Percentiles rank a stretch among this genome's conserved stretches.
Conservation (phyloP, 1,284 basidiomycete genomes). For the Apiotrichum sp. region DNA sequence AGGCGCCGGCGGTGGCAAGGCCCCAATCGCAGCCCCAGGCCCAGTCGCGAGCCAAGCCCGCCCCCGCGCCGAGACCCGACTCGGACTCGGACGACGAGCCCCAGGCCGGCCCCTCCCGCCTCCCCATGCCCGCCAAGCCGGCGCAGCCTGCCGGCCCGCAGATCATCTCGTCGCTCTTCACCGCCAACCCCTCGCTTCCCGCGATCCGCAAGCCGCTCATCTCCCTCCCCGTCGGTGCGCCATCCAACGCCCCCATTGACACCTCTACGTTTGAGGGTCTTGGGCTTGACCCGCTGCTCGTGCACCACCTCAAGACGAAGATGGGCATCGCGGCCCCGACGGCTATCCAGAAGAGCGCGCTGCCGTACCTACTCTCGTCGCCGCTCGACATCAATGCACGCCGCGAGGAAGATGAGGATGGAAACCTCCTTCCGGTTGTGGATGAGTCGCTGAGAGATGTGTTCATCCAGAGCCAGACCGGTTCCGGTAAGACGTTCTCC, state of each 20-base stretch:
- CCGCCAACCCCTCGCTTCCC: conserved; percentile 50
- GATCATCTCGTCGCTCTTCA: conserved; percentile 86
- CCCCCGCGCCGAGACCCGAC: conserved; percentile 1
- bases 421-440: neutral
- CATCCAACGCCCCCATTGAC: conserved; percentile 80
- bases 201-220: conserved; percentile 1
- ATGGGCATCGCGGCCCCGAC: conserved; percentile 83
- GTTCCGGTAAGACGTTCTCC: conserved; percentile 93
- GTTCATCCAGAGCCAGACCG: conserved; percentile 95
- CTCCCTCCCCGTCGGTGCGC: conserved; percentile 46
- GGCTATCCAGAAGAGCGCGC: conserved; percentile 75
- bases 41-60: conserved; percentile 4
- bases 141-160: conserved; percentile 49
- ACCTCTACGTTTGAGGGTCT: conserved; percentile 67
- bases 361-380: conserved; percentile 62
- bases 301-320: conserved; percentile 70
- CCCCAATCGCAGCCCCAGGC: conserved; percentile 48
- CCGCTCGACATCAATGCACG: conserved; percentile 38
- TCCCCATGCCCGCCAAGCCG: conserved; percentile 1
- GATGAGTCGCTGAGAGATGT: conserved; percentile 57
- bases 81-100: conserved; percentile 34
- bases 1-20: neutral
- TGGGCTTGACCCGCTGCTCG: conserved; percentile 74
- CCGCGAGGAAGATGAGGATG: conserved; percentile 16
- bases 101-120: conserved; percentile 19